Conservation (phyloP, 768 basidiomycete genomes). For the Leucogyrophana mollusca region DNA sequence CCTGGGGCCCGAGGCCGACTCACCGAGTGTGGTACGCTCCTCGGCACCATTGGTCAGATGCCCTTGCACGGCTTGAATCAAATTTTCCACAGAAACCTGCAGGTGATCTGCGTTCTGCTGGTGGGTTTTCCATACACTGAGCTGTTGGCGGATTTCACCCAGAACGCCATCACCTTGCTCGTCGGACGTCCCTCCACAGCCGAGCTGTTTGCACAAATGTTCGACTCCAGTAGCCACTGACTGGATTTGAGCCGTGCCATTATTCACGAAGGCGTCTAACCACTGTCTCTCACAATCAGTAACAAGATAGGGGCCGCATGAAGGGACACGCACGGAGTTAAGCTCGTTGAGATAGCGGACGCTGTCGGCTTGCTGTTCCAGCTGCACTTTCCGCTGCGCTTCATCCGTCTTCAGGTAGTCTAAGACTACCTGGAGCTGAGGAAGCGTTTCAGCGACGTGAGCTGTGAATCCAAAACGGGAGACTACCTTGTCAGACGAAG, state of each 20-base stretch:
- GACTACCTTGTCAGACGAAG: slow-evolving; percentile 18
- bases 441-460: not conserved
- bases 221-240: slow-evolving; percentile 59
- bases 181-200: slow-evolving; percentile 23
- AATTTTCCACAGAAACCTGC: slow-evolving; percentile 32
- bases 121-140: slow-evolving; percentile 31
- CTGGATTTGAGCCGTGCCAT: slow-evolving; percentile 72
- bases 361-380: slow-evolving; percentile 71
- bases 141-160: slow-evolving; percentile 31
- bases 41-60: slow-evolving; percentile 38
- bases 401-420: slow-evolving; percentile 47
- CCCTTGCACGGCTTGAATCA: slow-evolving; percentile 40
- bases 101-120: slow-evolving; percentile 29
- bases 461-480: not conserved
- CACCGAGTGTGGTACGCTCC: slow-evolving; percentile 39
- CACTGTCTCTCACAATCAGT: slow-evolving; percentile 44
- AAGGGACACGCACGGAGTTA: slow-evolving; percentile 50
- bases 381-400: slow-evolving; percentile 44
- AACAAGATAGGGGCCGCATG: not conserved
- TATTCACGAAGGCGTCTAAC: slow-evolving; percentile 81
- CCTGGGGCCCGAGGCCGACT: slow-evolving; percentile 14
- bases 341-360: slow-evolving; percentile 78
- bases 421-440: slow-evolving; percentile 45
- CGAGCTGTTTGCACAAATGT: slow-evolving; percentile 55
- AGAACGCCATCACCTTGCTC: slow-evolving; percentile 28